Conservation (phyloP, 2,329 filamentous ascomycete species). For the Calonectria honghensis region DNA sequence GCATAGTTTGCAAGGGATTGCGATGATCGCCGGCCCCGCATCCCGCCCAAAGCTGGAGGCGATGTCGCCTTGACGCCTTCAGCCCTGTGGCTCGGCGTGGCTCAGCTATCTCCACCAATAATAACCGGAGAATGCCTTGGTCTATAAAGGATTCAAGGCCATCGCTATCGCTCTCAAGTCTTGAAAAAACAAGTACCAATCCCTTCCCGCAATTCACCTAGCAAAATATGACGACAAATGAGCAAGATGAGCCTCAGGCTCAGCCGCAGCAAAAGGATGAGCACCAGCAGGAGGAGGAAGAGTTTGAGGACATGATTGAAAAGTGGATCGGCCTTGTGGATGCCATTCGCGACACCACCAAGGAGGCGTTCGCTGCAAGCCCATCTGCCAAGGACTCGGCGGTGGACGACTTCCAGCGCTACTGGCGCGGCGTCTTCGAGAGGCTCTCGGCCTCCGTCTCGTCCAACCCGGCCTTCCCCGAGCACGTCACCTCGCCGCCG, state of each 20-base stretch:
- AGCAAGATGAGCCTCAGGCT: conserved; percentile 7
- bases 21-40: background rate
- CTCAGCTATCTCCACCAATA: conserved; percentile 6
- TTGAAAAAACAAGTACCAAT: background rate
- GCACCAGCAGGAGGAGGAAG: conserved; percentile 1
- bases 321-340: conserved; percentile 17
- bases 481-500: conserved; percentile 5
- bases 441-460: conserved; percentile 2
- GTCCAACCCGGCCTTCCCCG: background rate
- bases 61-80: background rate
- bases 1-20: conserved; percentile 9
- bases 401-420: conserved; percentile 12
- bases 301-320: conserved; percentile 10
- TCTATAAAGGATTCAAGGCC: background rate
- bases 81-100: conserved; percentile 10
- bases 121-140: background rate
- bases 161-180: background rate
- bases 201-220: background rate
- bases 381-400: conserved; percentile 1
- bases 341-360: conserved; percentile 17
- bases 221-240: background rate
- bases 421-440: conserved; percentile 19
- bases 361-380: conserved; percentile 14
- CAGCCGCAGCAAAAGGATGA: background rate
- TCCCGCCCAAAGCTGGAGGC: background rate